Conservation (phyloP, 768 basidiomycete species). For the Leccinum variicolor region DNA sequence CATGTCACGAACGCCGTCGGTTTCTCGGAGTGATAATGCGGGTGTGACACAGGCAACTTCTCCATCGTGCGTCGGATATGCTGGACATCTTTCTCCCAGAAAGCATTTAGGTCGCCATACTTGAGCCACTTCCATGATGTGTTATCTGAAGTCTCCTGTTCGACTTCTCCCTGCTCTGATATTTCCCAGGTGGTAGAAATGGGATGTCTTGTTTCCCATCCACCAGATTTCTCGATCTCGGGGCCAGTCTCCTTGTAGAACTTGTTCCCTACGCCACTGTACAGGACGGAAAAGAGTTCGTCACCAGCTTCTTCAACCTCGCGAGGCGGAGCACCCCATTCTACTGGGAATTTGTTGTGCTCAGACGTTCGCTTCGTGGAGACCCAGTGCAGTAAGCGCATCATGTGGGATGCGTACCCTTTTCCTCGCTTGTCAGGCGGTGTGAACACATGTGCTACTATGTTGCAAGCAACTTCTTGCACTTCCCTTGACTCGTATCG, state of each 20-base stretch:
- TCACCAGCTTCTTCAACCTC: slow-evolving; percentile 32
- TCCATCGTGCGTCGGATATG: slow-evolving; percentile 33
- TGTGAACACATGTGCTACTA: slow-evolving; percentile 55
- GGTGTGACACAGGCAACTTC: background rate
- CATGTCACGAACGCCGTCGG: slow-evolving; percentile 31
- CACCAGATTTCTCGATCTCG: slow-evolving; percentile 23
- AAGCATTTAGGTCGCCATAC: slow-evolving; percentile 30
- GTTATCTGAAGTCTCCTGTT: background rate
- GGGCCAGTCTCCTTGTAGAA: slow-evolving; percentile 46
- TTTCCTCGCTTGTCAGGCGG: slow-evolving; percentile 43
- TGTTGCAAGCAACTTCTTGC: slow-evolving; percentile 44
- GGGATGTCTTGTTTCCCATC: slow-evolving; percentile 41
- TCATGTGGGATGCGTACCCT: slow-evolving; percentile 60
- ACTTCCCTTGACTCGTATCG: slow-evolving; percentile 20
- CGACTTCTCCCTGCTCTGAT: slow-evolving; percentile 1
- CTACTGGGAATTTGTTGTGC: slow-evolving; percentile 31
- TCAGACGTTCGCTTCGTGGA: slow-evolving; percentile 33
- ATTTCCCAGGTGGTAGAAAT: slow-evolving; percentile 40
- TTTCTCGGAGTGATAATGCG: slow-evolving; percentile 4
- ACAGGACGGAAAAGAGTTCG: slow-evolving; percentile 45
- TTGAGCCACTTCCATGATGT: slow-evolving; percentile 31
- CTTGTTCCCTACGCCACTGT: slow-evolving; percentile 44
- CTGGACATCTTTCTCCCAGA: slow-evolving; percentile 41
- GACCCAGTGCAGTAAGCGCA: slow-evolving; percentile 59
- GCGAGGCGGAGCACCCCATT: slow-evolving; percentile 41